Evolutionary conservation across 2,329 filamentous ascomycete species (phyloP).

Genomic region (Epichloe elymi): DNA sequence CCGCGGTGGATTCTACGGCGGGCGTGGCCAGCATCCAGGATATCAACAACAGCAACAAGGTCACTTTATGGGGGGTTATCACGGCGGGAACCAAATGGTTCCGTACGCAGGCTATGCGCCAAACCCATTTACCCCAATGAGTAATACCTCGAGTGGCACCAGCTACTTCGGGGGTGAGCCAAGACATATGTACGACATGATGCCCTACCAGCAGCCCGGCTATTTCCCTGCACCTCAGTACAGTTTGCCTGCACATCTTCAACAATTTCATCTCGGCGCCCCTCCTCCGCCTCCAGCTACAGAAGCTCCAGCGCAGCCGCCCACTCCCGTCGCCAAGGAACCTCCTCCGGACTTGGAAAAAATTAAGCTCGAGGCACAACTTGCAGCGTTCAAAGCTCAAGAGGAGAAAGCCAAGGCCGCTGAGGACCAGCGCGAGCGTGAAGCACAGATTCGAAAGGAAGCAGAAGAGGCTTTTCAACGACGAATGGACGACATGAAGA

Average conservation of each 20-base stretch:
- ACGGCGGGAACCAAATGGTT: constrained; percentile 31
- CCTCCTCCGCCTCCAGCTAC: constrained; percentile 26
- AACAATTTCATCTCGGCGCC: constrained; percentile 26
- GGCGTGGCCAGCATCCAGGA: constrained; percentile 17
- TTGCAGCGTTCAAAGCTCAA: constrained; percentile 36
- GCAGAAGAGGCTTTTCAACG: constrained; percentile 30
- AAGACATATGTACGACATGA: constrained; percentile 33
- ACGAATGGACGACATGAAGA: constrained; percentile 27
- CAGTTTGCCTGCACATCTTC: constrained; percentile 15
- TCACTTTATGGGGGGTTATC: constrained; percentile 27
- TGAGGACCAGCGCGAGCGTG: constrained; percentile 29
- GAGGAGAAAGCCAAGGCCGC: constrained; percentile 32
- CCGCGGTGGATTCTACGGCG: constrained; percentile 15
- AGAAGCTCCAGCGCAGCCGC: constrained; percentile 21
- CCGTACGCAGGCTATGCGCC: constrained; percentile 27
- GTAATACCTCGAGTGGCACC: constrained; percentile 21
- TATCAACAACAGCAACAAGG: constrained; percentile 37
- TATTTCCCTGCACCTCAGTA: constrained; percentile 8
- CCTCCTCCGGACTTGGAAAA: constrained; percentile 38
- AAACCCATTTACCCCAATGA: constrained; percentile 33
- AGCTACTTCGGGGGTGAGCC: constrained; percentile 29
- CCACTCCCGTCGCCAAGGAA: constrained; percentile 27
- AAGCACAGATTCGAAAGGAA: constrained; percentile 31
- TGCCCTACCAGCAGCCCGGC: constrained; percentile 30
- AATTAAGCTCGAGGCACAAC: constrained; percentile 46